Base-by-base conservation (phyloP, 352 stramenopile genomes). In the Blastocystis sp. region DNA sequence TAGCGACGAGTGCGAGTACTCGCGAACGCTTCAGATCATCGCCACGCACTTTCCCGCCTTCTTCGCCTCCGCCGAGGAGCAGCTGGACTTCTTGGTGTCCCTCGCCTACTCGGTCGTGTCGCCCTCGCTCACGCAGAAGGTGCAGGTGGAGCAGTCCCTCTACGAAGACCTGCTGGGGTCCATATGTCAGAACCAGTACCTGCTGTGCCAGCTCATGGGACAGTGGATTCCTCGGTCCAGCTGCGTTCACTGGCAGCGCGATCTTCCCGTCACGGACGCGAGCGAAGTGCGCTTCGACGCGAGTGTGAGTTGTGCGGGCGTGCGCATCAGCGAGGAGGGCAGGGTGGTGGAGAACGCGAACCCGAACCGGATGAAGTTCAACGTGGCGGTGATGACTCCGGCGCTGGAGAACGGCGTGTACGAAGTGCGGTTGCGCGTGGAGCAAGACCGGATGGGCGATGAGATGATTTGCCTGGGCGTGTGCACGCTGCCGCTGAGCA, bases 381-480 rank as follows among this genome's bases (percentile, higher is more conserved):
- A 85, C 61, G 45, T 45, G 13, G 74, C 41, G 33, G 35, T 85
- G 16, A 9, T 67, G 21, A 69, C 74, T 33, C 74, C 74, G 21
- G 74, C 74, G 19, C 24, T 41, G 31, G 37, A 62, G 37, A 51
- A 41, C 21, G 74, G 74, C 13, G 31, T 50, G 33, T 29, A 69
- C 19, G 74, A 85, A 31, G 50, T 61, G 24, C 26, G 26, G 0
- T 69, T 62, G 35, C 51, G 60, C 12, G 24, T 89, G 24, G 79
- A 77, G 31, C 37, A 89, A 2, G 79, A 89, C 65, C 39, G 50
- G 24, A 61, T 77, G 33, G 62, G 62, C 16, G 79, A 89, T 31
- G 79, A 89, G 41, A 89, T 89, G 79, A 77, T 71, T 2, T 89
- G 79, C 50, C 59, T 89, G 12, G 79, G 79, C 3, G 21, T 89